Conservation (phyloP, 192 early-diverging fungal species). For the Ambispora gerdemannii region DNA sequence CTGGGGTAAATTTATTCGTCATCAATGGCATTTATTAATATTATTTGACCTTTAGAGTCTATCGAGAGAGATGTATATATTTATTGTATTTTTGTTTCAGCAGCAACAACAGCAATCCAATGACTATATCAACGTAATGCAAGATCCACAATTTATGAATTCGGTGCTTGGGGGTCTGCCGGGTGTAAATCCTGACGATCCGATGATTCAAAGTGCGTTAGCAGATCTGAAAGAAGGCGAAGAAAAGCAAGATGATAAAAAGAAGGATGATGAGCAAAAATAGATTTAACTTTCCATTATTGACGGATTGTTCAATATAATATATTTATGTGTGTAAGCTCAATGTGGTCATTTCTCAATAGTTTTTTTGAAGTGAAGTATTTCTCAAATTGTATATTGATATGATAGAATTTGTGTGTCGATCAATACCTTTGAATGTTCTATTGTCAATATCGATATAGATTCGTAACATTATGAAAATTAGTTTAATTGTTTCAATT, state of each 20-base stretch:
- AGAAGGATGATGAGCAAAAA: neutral
- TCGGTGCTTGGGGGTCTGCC: neutral
- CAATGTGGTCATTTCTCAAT: too few relatives aligned
- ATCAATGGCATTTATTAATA: neutral
- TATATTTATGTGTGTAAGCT: too few relatives aligned
- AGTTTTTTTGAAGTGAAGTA: too few relatives aligned
- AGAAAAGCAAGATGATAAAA: neutral
- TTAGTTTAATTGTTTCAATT: too few relatives aligned
- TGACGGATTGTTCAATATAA: too few relatives aligned
- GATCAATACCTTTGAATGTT: too few relatives aligned
- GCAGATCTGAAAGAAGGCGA: neutral
- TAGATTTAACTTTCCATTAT: too few relatives aligned
- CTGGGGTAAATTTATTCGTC: conserved; percentile 3
- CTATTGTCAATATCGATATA: too few relatives aligned
- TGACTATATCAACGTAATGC: neutral
- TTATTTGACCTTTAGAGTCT: neutral
- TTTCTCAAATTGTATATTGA: too few relatives aligned
- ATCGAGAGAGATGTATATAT: neutral
- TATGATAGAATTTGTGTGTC: too few relatives aligned
- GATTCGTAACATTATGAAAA: too few relatives aligned
- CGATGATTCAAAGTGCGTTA: neutral
- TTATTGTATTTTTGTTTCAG: neutral
- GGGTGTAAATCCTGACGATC: neutral
- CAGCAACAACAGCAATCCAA: neutral
- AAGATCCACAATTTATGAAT: neutral